Percentiles rank a stretch among this genome's conserved stretches.
Evolutionary conservation across 345 rosid genomes (phyloP).

Genomic region (Salix suchowensis): DNA sequence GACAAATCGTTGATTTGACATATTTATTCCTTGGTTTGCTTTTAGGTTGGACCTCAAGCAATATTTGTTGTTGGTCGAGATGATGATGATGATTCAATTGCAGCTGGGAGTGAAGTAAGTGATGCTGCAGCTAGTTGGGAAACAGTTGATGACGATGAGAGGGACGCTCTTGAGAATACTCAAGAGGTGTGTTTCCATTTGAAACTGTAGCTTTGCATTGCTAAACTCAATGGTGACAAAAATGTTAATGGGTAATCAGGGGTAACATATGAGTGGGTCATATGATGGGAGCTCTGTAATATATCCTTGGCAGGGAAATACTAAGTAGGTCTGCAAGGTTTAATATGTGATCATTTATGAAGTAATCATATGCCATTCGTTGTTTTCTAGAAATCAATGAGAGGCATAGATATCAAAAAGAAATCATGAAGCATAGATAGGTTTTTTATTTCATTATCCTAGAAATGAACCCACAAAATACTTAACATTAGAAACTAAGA

Average conservation of each 20-base stretch:
- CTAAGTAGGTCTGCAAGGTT: not conserved
- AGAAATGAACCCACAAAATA: not conserved
- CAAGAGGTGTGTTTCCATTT: conserved; percentile 62
- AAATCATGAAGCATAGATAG: not conserved
- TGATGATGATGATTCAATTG: conserved; percentile 80
- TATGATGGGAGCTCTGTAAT: not conserved
- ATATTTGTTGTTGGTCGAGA: conserved; percentile 93
- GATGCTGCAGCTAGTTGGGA: conserved; percentile 99
- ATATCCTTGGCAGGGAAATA: not conserved
- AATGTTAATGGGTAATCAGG: not conserved
- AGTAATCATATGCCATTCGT: not conserved
- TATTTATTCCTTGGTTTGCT: conserved; percentile 15
- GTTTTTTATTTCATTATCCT: not conserved
- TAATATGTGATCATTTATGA: not conserved
- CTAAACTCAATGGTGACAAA: not conserved
- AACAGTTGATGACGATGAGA: conserved; percentile 72
- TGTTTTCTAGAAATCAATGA: not conserved
- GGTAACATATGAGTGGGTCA: not conserved
- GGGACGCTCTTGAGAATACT: conserved; percentile 49
- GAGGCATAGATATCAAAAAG: not conserved
- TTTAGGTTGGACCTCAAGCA: conserved; percentile 98
- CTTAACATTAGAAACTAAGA: not conserved
- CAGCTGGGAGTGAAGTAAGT: conserved; percentile 79
- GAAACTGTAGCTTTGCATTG: not conserved
- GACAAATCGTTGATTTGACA: conserved; percentile 14